Percentiles rank a stretch among this genome's conserved stretches.
Conservation (phyloP, 1,284 basidiomycete species). For the Ceratobasidium sp. region DNA sequence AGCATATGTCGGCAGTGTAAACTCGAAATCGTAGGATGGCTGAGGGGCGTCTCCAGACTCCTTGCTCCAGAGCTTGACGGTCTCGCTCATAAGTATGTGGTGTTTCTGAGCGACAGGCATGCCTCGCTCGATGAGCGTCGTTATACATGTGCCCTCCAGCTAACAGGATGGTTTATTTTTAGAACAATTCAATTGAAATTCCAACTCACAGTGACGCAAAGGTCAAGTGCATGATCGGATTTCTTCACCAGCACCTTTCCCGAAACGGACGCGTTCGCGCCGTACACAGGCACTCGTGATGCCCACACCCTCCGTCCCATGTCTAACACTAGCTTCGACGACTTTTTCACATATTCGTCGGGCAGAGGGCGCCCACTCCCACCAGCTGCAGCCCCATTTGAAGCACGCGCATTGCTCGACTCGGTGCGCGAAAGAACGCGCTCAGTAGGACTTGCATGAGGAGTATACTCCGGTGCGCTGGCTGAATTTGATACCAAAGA, state of each 20-base stretch:
- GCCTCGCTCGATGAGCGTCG: constrained; percentile 30
- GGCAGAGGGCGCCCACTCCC: constrained; percentile 15
- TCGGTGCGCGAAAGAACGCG: constrained; percentile 32
- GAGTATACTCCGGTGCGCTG: constrained; percentile 24
- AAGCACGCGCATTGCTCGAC: background rate
- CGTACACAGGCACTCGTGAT: constrained; percentile 22
- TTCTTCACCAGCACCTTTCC: constrained; percentile 28
- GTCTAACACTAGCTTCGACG: constrained; percentile 22
- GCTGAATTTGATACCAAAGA: background rate
- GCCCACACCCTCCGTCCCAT: constrained; percentile 35
- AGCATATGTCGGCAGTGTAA: constrained; percentile 35
- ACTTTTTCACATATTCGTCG: constrained; percentile 13
- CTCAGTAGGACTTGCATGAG: constrained; percentile 31
- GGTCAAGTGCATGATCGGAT: constrained; percentile 26
- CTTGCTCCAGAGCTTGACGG: constrained; percentile 18
- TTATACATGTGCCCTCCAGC: constrained; percentile 26
- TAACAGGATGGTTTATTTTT: background rate
- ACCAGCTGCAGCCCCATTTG: background rate
- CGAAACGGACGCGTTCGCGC: constrained; percentile 14
- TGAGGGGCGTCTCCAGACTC: constrained; percentile 1
- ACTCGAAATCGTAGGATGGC: constrained; percentile 17
- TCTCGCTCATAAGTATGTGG: background rate
- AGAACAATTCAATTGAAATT: background rate
- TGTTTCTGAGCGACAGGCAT: constrained; percentile 30
- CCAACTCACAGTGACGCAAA: constrained; percentile 18